These are phyloP conservation scores for Nidularia sp. DNA, from an alignment of 768 basidiomycete species.

Conservation along the genomic window DNA sequence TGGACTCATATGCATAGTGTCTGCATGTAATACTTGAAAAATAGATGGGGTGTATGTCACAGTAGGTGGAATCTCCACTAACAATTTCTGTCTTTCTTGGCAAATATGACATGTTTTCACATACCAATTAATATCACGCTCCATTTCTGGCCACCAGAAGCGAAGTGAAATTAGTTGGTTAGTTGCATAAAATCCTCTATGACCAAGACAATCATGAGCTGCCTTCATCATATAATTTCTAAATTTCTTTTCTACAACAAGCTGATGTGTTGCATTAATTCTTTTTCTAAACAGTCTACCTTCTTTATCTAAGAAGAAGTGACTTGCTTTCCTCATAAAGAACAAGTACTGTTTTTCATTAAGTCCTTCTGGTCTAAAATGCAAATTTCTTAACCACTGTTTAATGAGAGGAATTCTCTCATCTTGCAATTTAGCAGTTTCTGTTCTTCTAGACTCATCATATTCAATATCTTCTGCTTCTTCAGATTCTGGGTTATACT, in stretches of 20 bases:
- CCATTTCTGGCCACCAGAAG: conserved; percentile 25
- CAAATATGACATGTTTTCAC: conserved; percentile 17
- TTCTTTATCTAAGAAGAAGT: conserved; percentile 14
- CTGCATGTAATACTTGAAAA: conserved; percentile 17
- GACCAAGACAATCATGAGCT: conserved; percentile 18
- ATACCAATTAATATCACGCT: conserved; percentile 17
- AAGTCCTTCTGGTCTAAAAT: not conserved
- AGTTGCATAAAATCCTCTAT: conserved; percentile 17
- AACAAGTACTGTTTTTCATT: not conserved
- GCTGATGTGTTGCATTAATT: conserved; percentile 5
- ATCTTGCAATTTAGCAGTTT: not conserved
- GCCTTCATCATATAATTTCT: conserved; percentile 14
- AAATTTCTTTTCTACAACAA: conserved; percentile 12
- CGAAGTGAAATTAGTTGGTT: conserved; percentile 7
- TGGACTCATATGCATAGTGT: conserved; percentile 17
- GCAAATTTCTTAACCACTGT: not conserved
- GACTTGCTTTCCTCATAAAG: conserved; percentile 3
- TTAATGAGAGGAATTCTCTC: not conserved
- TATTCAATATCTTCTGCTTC: not conserved
- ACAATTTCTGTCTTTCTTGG: conserved; percentile 12
- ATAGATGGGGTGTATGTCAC: conserved; percentile 13
- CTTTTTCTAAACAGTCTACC: conserved; percentile 8
- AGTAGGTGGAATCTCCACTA: conserved; percentile 11
- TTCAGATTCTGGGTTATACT: not conserved
- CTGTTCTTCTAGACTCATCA: not conserved